These are phyloP conservation scores for Wallacemonas collosoma DNA, from an alignment of 208 protist species.

Conservation along the genomic window DNA sequence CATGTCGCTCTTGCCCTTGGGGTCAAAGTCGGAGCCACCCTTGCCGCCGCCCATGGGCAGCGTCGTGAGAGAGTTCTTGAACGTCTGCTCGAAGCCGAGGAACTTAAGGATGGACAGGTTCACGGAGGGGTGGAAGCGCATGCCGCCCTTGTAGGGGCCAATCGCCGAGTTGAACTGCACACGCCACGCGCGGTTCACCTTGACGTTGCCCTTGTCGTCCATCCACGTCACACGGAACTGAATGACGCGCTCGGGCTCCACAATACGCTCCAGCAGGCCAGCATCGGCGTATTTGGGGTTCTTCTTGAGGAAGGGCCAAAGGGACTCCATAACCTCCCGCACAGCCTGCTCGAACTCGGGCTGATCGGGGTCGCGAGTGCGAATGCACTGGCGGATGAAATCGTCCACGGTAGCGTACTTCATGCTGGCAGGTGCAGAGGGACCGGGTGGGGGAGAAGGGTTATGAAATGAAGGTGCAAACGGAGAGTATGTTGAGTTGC, in stretches of 20 bases:
- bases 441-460: not conserved
- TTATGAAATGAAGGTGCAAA: not conserved
- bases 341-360: slow-evolving; percentile 92
- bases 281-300: slow-evolving; percentile 75
- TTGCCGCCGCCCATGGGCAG: slow-evolving; percentile 94
- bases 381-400: slow-evolving; percentile 55
- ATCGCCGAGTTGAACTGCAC: slow-evolving; percentile 94
- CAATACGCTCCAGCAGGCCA: slow-evolving; percentile 76
- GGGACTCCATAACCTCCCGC: slow-evolving; percentile 80
- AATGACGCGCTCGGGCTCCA: slow-evolving; percentile 91
- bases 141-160: slow-evolving; percentile 95
- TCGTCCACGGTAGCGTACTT: slow-evolving; percentile 55
- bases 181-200: slow-evolving; percentile 92
- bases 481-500: no score
- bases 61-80: slow-evolving; percentile 95
- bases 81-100: slow-evolving; percentile 96
- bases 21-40: slow-evolving; percentile 95
- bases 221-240: slow-evolving; percentile 94
- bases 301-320: slow-evolving; percentile 84
- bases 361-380: slow-evolving; percentile 70
- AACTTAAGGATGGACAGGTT: slow-evolving; percentile 94
- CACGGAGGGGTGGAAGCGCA: slow-evolving; percentile 83
- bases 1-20: slow-evolving; percentile 89
- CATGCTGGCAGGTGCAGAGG: not conserved
- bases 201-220: slow-evolving; percentile 81